phyloP scores from a whole-genome alignment of 176 grass and related monocot species.

The Oryza coarctata region DNA sequence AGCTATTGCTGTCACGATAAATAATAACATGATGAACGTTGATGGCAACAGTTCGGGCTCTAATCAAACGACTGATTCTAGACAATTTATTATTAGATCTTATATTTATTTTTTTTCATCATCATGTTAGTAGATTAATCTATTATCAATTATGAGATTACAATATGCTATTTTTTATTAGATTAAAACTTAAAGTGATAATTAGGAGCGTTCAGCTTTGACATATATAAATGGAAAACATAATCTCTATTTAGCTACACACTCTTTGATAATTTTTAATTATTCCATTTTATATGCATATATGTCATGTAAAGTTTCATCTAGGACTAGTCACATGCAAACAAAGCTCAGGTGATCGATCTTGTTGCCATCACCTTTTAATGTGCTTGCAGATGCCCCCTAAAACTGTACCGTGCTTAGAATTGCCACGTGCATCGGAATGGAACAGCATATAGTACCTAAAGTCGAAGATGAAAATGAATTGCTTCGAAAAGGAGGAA shows the following conservation, averaged over 20 bases:
- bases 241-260: neutral
- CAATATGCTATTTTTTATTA: too few relatives aligned
- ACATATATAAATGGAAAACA: neutral
- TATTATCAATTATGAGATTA: too few relatives aligned
- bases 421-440: slow-evolving; percentile 26
- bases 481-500: slow-evolving; percentile 42
- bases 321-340: slow-evolving; percentile 23
- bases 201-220: too few relatives aligned
- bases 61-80: too few relatives aligned
- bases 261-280: neutral
- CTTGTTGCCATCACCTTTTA: slow-evolving; percentile 12
- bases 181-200: too few relatives aligned
- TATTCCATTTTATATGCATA: neutral
- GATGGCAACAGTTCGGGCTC: too few relatives aligned
- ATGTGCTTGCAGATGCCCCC: neutral
- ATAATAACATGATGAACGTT: too few relatives aligned
- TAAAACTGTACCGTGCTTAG: neutral
- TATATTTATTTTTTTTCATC: too few relatives aligned
- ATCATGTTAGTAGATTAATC: too few relatives aligned
- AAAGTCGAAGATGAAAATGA: slow-evolving; percentile 35
- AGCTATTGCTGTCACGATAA: too few relatives aligned
- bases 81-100: too few relatives aligned
- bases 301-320: slow-evolving; percentile 11
- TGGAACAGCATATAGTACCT: neutral
- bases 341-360: slow-evolving; percentile 18